Conservation (phyloP, 1,284 basidiomycete genomes). For the Cryptococcus depauperatus region DNA sequence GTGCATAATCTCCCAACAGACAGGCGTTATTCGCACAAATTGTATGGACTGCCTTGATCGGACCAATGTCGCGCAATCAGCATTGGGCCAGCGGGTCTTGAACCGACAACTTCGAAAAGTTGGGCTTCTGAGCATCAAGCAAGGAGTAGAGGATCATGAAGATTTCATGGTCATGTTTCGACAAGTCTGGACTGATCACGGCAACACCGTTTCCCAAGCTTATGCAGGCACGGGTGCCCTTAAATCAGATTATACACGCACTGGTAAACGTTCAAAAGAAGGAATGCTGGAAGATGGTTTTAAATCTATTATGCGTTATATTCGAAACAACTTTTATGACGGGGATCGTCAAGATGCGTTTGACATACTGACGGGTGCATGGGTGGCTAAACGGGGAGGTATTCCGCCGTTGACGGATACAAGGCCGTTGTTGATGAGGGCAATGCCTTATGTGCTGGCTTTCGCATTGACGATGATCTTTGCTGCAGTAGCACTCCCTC, state of each 20-base stretch:
- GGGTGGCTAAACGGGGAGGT: constrained; percentile 66
- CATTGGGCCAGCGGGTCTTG: constrained; percentile 75
- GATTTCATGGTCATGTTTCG: constrained; percentile 75
- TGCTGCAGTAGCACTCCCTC: constrained; percentile 71
- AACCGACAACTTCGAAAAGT: constrained; percentile 67
- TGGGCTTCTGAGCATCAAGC: constrained; percentile 62
- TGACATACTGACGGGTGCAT: constrained; percentile 87
- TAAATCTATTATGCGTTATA: constrained; percentile 78
- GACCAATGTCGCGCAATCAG: constrained; percentile 91
- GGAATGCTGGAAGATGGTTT: constrained; percentile 78
- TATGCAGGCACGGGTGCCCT: constrained; percentile 94
- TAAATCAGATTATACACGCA: constrained; percentile 94
- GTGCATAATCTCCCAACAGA: constrained; percentile 32
- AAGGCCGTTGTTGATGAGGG: constrained; percentile 66
- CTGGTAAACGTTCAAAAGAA: constrained; percentile 74
- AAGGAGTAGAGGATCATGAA: constrained; percentile 67
- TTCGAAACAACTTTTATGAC: constrained; percentile 97
- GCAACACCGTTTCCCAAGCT: constrained; percentile 79
- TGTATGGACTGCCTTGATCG: constrained; percentile 92
- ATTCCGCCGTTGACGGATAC: constrained; percentile 66
- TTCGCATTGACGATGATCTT: constrained; percentile 82
- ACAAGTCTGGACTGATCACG: constrained; percentile 99
- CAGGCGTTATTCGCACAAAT: constrained; percentile 48
- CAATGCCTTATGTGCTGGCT: constrained; percentile 77
- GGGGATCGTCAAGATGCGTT: constrained; percentile 69